phyloP scores from a whole-genome alignment of 164 flowering plant species.

The Saururus chinensis region DNA sequence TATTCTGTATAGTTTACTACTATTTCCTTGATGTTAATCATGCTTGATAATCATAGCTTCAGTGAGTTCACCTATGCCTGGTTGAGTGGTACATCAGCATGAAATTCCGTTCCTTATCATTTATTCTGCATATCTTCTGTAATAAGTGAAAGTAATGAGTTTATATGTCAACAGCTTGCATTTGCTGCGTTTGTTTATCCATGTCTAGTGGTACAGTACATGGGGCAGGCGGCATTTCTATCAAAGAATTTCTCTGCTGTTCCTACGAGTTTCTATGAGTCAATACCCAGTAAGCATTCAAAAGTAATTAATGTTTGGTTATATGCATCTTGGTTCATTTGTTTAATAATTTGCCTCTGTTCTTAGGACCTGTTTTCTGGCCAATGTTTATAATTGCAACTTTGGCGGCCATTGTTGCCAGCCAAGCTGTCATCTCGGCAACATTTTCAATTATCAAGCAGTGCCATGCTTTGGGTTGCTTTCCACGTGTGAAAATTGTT shows the following conservation, averaged over 20 bases:
- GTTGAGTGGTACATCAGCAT: not conserved
- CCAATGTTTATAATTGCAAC: conserved; percentile 44
- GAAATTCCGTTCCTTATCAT: no score
- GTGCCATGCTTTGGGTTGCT: conserved; percentile 61
- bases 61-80: not conserved
- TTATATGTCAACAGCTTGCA: conserved; percentile 30
- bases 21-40: no score
- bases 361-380: conserved; percentile 42
- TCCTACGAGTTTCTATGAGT: conserved; percentile 44
- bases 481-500: conserved; percentile 69
- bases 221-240: conserved; percentile 80
- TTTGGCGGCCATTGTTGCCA: conserved; percentile 55
- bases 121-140: not conserved
- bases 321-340: not conserved
- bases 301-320: not conserved
- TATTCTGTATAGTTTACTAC: no score
- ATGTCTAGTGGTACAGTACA: conserved; percentile 62
- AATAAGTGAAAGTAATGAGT: not conserved
- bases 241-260: conserved; percentile 41
- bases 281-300: conserved; percentile 45
- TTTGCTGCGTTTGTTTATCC: conserved; percentile 47
- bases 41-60: not conserved
- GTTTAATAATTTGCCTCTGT: not conserved
- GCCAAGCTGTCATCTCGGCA: conserved; percentile 56
- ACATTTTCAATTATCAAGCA: conserved; percentile 58